phyloP scores from a whole-genome alignment of 495 filamentous ascomycete species.

The Neurospora sp. region DNA sequence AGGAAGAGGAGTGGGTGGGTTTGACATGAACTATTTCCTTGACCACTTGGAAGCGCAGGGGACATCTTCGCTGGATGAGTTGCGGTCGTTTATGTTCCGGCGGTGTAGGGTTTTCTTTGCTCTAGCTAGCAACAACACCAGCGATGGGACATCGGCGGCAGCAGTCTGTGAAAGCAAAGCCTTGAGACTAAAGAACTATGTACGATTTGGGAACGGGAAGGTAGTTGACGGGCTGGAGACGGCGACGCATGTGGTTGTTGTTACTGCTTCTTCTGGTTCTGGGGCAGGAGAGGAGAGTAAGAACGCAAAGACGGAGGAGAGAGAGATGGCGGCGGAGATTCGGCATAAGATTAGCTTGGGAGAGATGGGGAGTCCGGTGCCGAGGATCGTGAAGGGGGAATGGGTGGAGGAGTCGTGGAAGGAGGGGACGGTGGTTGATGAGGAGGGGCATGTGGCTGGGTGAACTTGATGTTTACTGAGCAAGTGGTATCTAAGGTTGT shows the following conservation, averaged over 20 bases:
- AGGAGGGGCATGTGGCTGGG: conserved; percentile 49
- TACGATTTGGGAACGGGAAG: conserved; percentile 56
- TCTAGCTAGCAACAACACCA: background rate
- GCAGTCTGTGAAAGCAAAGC: conserved; percentile 6
- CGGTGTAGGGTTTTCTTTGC: conserved; percentile 48
- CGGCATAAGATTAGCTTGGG: conserved; percentile 30
- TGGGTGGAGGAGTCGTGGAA: conserved; percentile 80
- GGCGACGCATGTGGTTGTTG: conserved; percentile 60
- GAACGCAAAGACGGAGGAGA: conserved; percentile 6
- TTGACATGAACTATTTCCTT: conserved; percentile 33
- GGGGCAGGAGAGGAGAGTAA: conserved; percentile 14
- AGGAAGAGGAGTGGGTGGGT: conserved; percentile 3
- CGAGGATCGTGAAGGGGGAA: conserved; percentile 56
- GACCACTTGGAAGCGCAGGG: conserved; percentile 48
- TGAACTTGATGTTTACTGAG: background rate
- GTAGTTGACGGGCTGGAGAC: conserved; percentile 35
- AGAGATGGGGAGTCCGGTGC: conserved; percentile 35
- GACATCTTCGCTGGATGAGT: conserved; percentile 31
- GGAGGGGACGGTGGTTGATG: conserved; percentile 71
- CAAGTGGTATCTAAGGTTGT: background rate
- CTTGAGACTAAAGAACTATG: conserved; percentile 31
- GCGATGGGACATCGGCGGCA: too few relatives aligned
- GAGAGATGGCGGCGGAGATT: conserved; percentile 31
- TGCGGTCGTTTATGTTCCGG: conserved; percentile 59
- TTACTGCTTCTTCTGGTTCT: background rate